Conservation (phyloP, 345 rosid genomes). For the Schrenkiella parvula region DNA sequence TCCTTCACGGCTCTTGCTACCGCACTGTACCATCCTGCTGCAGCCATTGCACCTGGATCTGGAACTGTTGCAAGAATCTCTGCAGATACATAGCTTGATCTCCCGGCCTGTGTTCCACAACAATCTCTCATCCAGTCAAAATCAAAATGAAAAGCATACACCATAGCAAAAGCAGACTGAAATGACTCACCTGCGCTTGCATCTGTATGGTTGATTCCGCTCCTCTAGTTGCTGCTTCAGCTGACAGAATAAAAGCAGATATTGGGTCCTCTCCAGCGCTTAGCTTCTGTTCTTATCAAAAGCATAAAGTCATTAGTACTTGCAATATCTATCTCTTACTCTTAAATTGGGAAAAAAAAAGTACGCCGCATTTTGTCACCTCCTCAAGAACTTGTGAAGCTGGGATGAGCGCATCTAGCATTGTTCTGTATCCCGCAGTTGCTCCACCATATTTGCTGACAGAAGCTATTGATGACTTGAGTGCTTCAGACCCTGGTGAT, state of each 20-base stretch:
- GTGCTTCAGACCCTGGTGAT: conserved; percentile 75
- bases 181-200: conserved; percentile 78
- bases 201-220: conserved; percentile 84
- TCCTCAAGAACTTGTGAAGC: conserved; percentile 75
- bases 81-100: conserved; percentile 65
- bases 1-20: conserved; percentile 80
- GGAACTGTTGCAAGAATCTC: conserved; percentile 66
- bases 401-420: conserved; percentile 95
- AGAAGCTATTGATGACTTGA: conserved; percentile 75
- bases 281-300: conserved; percentile 52
- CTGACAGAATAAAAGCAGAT: conserved; percentile 65
- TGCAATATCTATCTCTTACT: not conserved
- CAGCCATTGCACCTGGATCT: conserved; percentile 96
- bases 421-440: conserved; percentile 78
- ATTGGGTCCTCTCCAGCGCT: conserved; percentile 65
- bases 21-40: conserved; percentile 87
- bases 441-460: conserved; percentile 97
- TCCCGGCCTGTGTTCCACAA: conserved; percentile 61
- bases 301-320: conserved; percentile 10
- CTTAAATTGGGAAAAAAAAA: no score
- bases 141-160: not conserved
- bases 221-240: conserved; percentile 78
- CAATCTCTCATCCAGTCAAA: conserved; percentile 1
- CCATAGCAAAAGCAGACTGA: not conserved
- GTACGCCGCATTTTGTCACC: conserved; percentile 35